These are phyloP conservation scores for Trichophyton rubrum DNA, from an alignment of 2,329 filamentous ascomycete genomes.

Conservation along the genomic window DNA sequence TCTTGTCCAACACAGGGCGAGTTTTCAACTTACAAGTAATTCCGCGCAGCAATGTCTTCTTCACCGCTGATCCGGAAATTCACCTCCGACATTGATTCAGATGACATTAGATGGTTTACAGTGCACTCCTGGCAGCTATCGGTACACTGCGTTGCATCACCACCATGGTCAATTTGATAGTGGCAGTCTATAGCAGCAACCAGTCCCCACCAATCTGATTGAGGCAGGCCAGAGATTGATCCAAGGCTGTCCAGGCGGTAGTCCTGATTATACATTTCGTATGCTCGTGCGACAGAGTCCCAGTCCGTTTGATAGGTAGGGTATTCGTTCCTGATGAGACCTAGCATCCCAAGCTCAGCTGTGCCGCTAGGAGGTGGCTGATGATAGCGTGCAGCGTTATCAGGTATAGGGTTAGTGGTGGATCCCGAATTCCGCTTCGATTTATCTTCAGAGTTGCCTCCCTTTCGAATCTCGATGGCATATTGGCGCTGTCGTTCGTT, in stretches of 20 bases:
- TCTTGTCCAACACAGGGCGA: not conserved
- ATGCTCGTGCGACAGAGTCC: slow-evolving; percentile 25
- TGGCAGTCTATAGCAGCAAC: slow-evolving; percentile 35
- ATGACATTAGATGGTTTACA: slow-evolving; percentile 26
- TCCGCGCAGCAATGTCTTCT: slow-evolving; percentile 21
- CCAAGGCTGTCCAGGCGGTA: slow-evolving; percentile 32
- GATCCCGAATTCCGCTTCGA: slow-evolving; percentile 21
- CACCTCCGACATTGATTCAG: slow-evolving; percentile 21
- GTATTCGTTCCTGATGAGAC: slow-evolving; percentile 19
- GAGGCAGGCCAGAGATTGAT: slow-evolving; percentile 30
- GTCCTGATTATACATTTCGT: slow-evolving; percentile 29
- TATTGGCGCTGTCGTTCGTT: slow-evolving; percentile 48
- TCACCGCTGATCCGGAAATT: slow-evolving; percentile 28
- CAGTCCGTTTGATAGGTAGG: slow-evolving; percentile 31
- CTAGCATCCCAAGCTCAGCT: slow-evolving; percentile 24
- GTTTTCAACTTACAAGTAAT: slow-evolving; percentile 29
- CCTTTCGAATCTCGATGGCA: slow-evolving; percentile 44
- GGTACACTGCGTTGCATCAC: slow-evolving; percentile 21
- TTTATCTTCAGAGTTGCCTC: slow-evolving; percentile 29
- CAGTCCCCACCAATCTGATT: slow-evolving; percentile 31
- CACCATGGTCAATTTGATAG: slow-evolving; percentile 30
- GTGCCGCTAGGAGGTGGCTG: slow-evolving; percentile 16
- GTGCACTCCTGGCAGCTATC: slow-evolving; percentile 24
- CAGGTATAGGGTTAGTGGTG: slow-evolving; percentile 13
- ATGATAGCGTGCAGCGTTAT: slow-evolving; percentile 18